These are phyloP conservation scores for Clohesyomyces aquaticus DNA, from an alignment of 495 filamentous ascomycete species.

Conservation along the genomic window DNA sequence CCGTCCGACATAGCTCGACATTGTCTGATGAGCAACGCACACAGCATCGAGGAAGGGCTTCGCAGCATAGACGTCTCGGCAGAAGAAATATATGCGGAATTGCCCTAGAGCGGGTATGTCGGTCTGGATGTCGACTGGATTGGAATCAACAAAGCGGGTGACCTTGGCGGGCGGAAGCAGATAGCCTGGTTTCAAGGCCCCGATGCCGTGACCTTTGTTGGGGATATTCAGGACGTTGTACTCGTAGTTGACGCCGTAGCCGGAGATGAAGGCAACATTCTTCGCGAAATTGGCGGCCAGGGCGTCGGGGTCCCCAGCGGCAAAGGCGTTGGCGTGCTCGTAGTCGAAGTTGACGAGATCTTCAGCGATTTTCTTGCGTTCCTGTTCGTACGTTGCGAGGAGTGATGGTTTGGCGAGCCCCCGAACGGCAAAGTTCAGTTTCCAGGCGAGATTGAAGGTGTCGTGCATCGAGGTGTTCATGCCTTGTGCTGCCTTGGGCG, in stretches of 20 bases:
- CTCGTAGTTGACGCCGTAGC: constrained; percentile 64
- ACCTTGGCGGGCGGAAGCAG: constrained; percentile 66
- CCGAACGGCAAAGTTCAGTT: constrained; percentile 40
- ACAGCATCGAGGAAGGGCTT: constrained; percentile 58
- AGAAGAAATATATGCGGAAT: constrained; percentile 69
- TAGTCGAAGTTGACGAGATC: constrained; percentile 43
- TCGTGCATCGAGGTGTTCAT: constrained; percentile 46
- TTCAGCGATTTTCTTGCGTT: constrained; percentile 41
- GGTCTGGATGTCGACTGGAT: constrained; percentile 71
- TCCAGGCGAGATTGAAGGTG: constrained; percentile 44
- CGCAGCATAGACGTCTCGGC: constrained; percentile 58
- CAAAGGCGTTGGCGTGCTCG: constrained; percentile 40
- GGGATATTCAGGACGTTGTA: constrained; percentile 60
- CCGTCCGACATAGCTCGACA: constrained; percentile 54
- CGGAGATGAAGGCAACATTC: constrained; percentile 40
- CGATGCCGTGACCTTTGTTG: constrained; percentile 40
- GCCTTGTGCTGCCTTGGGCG: constrained; percentile 43
- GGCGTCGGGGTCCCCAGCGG: constrained; percentile 37
- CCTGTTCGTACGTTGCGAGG: constrained; percentile 39
- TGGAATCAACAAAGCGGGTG: constrained; percentile 69
- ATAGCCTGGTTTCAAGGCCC: constrained; percentile 57
- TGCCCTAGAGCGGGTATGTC: constrained; percentile 73
- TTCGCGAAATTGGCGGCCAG: constrained; percentile 39
- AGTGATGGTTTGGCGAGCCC: constrained; percentile 37
- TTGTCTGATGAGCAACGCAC: constrained; percentile 51